These are phyloP conservation scores for Plectosphaerella plurivora DNA, from an alignment of 2,329 filamentous ascomycete genomes.

Conservation along the genomic window DNA sequence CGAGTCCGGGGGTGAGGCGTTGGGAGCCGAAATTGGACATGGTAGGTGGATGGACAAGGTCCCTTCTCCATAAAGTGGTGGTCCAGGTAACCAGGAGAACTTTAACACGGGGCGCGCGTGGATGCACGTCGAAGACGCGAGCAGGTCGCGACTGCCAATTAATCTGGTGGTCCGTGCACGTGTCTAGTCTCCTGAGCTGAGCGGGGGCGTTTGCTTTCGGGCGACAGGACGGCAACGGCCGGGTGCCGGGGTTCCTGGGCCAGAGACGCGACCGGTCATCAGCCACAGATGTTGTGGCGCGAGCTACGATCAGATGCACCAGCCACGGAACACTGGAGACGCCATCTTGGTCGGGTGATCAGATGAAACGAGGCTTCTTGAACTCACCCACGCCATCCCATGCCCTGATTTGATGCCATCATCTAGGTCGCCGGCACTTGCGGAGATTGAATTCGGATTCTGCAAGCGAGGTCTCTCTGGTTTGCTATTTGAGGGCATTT, in stretches of 20 bases:
- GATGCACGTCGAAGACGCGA: constrained; percentile 16
- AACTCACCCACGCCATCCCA: background rate
- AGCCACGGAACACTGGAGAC: too few species aligned
- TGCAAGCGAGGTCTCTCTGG: too few species aligned
- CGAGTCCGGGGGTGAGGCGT: background rate
- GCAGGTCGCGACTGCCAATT: constrained; percentile 11
- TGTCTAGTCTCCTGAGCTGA: constrained; percentile 7
- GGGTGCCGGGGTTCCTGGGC: background rate
- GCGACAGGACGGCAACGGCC: background rate
- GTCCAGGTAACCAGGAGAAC: background rate
- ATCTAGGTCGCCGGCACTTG: background rate
- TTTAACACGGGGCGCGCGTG: constrained; percentile 11
- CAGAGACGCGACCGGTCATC: background rate
- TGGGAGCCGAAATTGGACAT: background rate
- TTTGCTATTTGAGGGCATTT: too few species aligned
- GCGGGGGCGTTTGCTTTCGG: background rate
- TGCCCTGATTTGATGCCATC: background rate
- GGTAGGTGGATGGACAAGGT: background rate
- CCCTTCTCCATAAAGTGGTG: background rate
- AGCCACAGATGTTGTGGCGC: background rate
- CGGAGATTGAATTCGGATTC: too few species aligned
- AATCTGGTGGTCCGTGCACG: constrained; percentile 14
- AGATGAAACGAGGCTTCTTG: background rate
- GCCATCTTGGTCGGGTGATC: too few species aligned
- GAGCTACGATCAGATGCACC: too few species aligned